Base-by-base conservation (phyloP, 495 filamentous ascomycete species). In the Margaritispora aquatica region DNA sequence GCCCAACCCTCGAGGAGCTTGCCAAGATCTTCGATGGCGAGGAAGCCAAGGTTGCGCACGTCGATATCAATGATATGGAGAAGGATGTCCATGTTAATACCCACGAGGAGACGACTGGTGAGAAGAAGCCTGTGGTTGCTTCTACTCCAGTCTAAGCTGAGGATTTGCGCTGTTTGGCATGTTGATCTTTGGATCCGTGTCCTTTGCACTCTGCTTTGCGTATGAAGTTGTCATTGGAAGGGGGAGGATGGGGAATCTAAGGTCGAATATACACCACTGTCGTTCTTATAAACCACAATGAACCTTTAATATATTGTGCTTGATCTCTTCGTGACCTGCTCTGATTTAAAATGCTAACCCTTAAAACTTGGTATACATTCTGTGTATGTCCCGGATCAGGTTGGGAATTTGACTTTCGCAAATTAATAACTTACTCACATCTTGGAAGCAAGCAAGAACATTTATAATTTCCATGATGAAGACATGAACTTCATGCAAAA, bases 1-100 rank as follows among this genome's bases (percentile, higher is more conserved):
- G 83, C 52, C 79, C 79, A 15, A 83, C 83, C 17, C 77, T 87
- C 51, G 85, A 87, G 72, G 85, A 86, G 70, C 80, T 88, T 7
- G 68, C 61, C 22, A 70, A 71, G 55, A 66, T 64, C 15, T 87
- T 67, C 51, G 64, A 63, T 34, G 64, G 61, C 7, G 61, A 63
- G 1, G 27, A n/a, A n/a, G 64, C 80, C 66, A 47, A 62, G 29
- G 67, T 84, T 79, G 9, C 78, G 73, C 66, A 85, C 78, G 38
- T 44, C 10, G 38, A 44, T n/a, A 44, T 44, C 38, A 44, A 44
- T 17, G 15, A 44, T 44, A 44, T 44, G 38, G 38, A 44, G 15
- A 44, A 44, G 38, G 38, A 44, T n/a, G 15, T 44, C 15, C 17
- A 44, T 7, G 38, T 44, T n/a, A 8, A 44, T n/a, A 8, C 11